Evolutionary conservation across 2,329 filamentous ascomycete genomes (phyloP), one percentile per base, ranked within the genome.

Genomic region (Aureobasidium sp.): DNA sequence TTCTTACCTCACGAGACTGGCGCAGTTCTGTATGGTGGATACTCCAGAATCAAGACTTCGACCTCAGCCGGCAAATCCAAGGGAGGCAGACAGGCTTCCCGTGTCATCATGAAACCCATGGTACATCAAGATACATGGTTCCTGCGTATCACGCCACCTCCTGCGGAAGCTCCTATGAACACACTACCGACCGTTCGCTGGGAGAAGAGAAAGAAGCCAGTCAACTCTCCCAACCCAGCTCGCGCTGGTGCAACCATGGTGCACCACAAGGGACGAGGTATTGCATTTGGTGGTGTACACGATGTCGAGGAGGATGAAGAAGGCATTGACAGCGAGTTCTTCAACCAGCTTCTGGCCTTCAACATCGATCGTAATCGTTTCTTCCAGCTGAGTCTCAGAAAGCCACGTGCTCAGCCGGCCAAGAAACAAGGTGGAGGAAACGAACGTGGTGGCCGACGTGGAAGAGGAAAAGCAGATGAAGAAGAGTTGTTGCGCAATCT

Each of bases 121-220:
- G 84, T 97, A 15, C 92, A 99, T 71, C 89, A 96, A 70, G 94
- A 99, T 72, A 95, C 90, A 63, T 99, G 93, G 85, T 94, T 91
- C 71, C 78, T 99, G 37, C 85, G 91, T 13, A 87, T 97, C 70
- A 85, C 82, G 0, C 87, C 85, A 19, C 89, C 92, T 0, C 72
- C 82, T 0, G 68, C 85, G 0, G 90, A 93, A 59, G 83, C 87
- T 0, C 78, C 84, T 0, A 73, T 84, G 0, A 85, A 82, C 49
- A 78, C 86, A 0, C 81, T 84, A 1, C 92, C 91, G 0, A 82
- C 79, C 1, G 83, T 96, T 15, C 83, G 91, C 43, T 99, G 94
- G 94, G 94, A 99, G 75, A 86, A 86, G 64, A 82, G 94, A 61
- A 99, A 97, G 80, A 89, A 88, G 75, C 92, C 94, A 1, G 89